phyloP scores from a whole-genome alignment of 106 monocot genomes.

The Xerophyta viscosa region DNA sequence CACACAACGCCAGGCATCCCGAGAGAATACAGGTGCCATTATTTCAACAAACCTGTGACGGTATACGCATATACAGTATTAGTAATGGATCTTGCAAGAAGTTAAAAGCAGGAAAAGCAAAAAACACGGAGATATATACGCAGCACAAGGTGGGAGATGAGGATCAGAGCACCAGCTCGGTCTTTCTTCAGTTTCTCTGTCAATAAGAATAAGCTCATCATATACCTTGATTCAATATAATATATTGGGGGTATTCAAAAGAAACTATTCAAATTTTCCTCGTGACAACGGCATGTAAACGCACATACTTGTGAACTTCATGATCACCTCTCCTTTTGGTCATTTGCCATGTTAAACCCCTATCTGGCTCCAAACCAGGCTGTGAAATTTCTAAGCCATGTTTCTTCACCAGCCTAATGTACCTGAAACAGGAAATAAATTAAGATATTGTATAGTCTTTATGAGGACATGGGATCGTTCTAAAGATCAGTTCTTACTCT shows the following conservation, averaged over 20 bases:
- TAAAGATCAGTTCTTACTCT: constrained; percentile 5
- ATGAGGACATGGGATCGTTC: not conserved
- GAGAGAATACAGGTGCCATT: constrained; percentile 10
- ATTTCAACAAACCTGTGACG: constrained; percentile 12
- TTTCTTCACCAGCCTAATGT: constrained; percentile 16
- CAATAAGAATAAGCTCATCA: too few relatives aligned
- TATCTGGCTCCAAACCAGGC: constrained; percentile 9
- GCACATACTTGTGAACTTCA: constrained; percentile 13
- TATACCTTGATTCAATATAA: too few relatives aligned
- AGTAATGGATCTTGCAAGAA: not conserved
- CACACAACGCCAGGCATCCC: constrained; percentile 14
- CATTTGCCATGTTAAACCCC: constrained; percentile 9
- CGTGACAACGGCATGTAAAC: not conserved
- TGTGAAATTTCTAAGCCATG: constrained; percentile 14
- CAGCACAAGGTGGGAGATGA: constrained; percentile 12
- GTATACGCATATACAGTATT: not conserved
- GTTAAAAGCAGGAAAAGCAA: not conserved
- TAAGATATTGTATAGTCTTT: too few relatives aligned
- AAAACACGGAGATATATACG: not conserved
- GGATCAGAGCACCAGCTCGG: constrained; percentile 12
- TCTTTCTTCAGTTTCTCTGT: constrained; percentile 10
- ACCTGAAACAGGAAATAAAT: constrained; percentile 3
- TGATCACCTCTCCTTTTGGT: constrained; percentile 9
- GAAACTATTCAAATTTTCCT: too few relatives aligned
- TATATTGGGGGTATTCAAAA: too few relatives aligned